A percentile compares a stretch with the other conserved stretches of the same genome.
These are phyloP conservation scores for Helicocarpus griseus DNA, from an alignment of 2,329 filamentous ascomycete genomes.

Conservation along the genomic window DNA sequence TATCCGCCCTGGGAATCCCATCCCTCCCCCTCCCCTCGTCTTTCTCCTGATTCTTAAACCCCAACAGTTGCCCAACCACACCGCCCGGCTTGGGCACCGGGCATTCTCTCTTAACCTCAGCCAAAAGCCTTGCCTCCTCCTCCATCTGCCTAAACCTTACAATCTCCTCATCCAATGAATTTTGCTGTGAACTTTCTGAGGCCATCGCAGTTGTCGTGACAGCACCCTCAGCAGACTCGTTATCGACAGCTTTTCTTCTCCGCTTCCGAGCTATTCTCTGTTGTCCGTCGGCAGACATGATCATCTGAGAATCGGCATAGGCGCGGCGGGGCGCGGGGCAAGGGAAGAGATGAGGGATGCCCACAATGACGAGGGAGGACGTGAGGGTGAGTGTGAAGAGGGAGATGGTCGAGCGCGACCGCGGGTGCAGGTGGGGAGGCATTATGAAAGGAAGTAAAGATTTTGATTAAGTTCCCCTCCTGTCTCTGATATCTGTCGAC, in stretches of 20 bases:
- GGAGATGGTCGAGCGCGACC: slow-evolving; percentile 84
- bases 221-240: slow-evolving; percentile 3
- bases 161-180: slow-evolving; percentile 28
- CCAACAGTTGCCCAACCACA: slow-evolving; percentile 63
- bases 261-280: slow-evolving; percentile 29
- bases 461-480: not conserved
- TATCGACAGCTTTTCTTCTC: slow-evolving; percentile 25
- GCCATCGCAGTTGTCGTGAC: slow-evolving; percentile 1
- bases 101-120: slow-evolving; percentile 59
- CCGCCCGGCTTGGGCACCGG: slow-evolving; percentile 86
- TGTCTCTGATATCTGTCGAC: not conserved
- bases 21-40: slow-evolving; percentile 11
- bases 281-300: slow-evolving; percentile 33
- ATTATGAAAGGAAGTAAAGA: slow-evolving; percentile 38
- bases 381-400: slow-evolving; percentile 90
- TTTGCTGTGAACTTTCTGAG: not conserved
- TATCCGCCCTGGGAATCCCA: slow-evolving; percentile 8
- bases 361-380: slow-evolving; percentile 86
- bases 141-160: slow-evolving; percentile 34
- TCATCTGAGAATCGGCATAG: slow-evolving; percentile 58
- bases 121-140: slow-evolving; percentile 30
- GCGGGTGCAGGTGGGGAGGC: slow-evolving; percentile 80
- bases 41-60: slow-evolving; percentile 50
- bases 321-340: slow-evolving; percentile 73
- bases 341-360: slow-evolving; percentile 77